phyloP scores from a whole-genome alignment of 2,329 filamentous ascomycete genomes.

The Hortaea sp. region DNA sequence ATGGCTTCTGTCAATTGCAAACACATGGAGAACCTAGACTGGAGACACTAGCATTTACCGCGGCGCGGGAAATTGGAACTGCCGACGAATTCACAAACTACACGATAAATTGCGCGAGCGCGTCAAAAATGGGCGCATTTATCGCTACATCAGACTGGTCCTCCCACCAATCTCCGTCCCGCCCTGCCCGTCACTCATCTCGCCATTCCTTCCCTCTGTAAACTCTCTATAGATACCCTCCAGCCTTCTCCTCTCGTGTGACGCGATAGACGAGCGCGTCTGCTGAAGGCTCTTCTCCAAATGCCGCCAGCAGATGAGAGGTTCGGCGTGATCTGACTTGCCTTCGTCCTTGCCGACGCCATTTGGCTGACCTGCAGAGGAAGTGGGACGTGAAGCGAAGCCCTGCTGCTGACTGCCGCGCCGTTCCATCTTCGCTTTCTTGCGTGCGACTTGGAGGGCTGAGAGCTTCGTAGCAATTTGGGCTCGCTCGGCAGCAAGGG shows the following conservation, averaged over 20 bases:
- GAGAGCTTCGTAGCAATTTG: constrained; percentile 73
- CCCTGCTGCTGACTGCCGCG: constrained; percentile 14
- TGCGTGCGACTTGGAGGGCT: constrained; percentile 62
- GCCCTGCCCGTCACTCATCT: constrained; percentile 89
- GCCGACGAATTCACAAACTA: too few relatives aligned
- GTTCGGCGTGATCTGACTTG: constrained; percentile 39
- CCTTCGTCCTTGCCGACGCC: neutral
- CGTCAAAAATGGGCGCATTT: too few relatives aligned
- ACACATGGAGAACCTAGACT: too few relatives aligned
- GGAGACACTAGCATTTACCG: too few relatives aligned
- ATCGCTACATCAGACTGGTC: constrained; percentile 73
- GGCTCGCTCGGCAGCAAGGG: constrained; percentile 56
- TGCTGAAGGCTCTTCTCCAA: constrained; percentile 64
- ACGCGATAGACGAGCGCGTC: constrained; percentile 74
- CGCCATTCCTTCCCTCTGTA: constrained; percentile 80
- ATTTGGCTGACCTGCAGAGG: constrained; percentile 8
- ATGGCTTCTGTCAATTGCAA: too few relatives aligned
- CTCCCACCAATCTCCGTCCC: constrained; percentile 86
- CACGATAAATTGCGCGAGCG: too few relatives aligned
- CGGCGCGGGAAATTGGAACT: too few relatives aligned
- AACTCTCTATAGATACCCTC: constrained; percentile 85
- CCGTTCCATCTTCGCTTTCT: constrained; percentile 48
- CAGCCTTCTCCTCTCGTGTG: constrained; percentile 63
- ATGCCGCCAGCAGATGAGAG: constrained; percentile 76
- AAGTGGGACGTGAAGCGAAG: constrained; percentile 4